phyloP scores from a whole-genome alignment of 108 stramenopile genomes.

The Nitzschia sp. region DNA sequence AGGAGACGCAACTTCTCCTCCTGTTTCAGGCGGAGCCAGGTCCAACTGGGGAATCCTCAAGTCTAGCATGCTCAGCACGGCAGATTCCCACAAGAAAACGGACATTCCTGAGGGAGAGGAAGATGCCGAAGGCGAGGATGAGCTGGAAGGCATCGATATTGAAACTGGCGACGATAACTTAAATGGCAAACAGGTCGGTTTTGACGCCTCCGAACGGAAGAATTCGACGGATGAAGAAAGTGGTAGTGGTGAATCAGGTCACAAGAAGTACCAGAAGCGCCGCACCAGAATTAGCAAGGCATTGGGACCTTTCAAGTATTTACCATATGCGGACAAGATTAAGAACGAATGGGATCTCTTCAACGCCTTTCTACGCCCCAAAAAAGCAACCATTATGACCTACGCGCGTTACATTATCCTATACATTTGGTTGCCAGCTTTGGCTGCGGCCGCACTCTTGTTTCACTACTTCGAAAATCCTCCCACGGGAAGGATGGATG shows the following conservation, averaged over 20 bases:
- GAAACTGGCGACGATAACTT: constrained; percentile 1
- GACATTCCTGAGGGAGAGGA: background rate
- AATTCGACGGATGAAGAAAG: background rate
- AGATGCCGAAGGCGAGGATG: background rate
- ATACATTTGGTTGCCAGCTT: constrained; percentile 32
- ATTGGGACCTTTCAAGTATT: constrained; percentile 2
- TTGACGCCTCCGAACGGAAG: background rate
- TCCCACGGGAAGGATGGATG: background rate
- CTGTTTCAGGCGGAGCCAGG: background rate
- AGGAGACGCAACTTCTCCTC: background rate
- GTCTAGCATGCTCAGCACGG: too few relatives aligned
- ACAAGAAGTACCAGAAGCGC: constrained; percentile 13
- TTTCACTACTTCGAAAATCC: constrained; percentile 45
- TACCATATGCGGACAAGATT: background rate
- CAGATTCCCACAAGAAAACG: background rate
- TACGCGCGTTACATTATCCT: constrained; percentile 1
- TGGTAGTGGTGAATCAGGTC: background rate
- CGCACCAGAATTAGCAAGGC: background rate
- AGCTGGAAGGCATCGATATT: background rate
- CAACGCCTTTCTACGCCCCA: constrained; percentile 13
- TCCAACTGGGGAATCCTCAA: constrained; percentile 7
- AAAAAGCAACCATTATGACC: background rate
- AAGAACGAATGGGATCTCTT: constrained; percentile 23
- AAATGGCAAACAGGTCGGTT: background rate
- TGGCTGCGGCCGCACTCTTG: constrained; percentile 25